phyloP scores from a whole-genome alignment of 192 early-diverging fungal species.

The Coemansia aciculifera region DNA sequence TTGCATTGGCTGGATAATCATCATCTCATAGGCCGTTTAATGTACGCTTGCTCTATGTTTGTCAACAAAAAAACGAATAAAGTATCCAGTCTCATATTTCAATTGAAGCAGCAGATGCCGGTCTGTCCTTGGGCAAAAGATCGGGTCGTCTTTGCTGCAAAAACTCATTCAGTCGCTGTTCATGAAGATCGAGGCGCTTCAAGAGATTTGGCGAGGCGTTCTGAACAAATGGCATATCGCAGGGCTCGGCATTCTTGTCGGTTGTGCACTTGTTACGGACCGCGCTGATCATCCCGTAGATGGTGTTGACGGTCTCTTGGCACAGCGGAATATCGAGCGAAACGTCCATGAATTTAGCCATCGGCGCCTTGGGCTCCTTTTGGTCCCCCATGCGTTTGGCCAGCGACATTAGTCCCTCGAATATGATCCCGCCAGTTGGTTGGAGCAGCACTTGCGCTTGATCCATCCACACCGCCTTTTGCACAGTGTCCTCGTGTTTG shows the following conservation, averaged over 20 bases:
- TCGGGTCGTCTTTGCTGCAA: constrained; percentile 29
- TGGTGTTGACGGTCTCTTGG: constrained; percentile 29
- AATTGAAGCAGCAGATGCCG: neutral
- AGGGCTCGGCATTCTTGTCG: constrained; percentile 12
- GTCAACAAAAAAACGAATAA: neutral
- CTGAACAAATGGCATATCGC: constrained; percentile 35
- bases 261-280: constrained; percentile 25
- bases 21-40: constrained; percentile 59
- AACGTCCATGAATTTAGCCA: constrained; percentile 35
- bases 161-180: constrained; percentile 33
- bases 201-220: constrained; percentile 18
- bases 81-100: neutral
- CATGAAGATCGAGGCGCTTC: constrained; percentile 28
- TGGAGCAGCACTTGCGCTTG: constrained; percentile 11
- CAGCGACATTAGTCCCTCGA: neutral
- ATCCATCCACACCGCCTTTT: neutral
- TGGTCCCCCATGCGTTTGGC: constrained; percentile 2
- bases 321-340: constrained; percentile 35
- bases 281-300: constrained; percentile 28
- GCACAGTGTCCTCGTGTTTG: constrained; percentile 18
- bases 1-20: constrained; percentile 91
- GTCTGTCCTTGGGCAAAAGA: constrained; percentile 20
- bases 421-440: neutral
- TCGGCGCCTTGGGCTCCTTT: constrained; percentile 1
- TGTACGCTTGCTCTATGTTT: neutral